phyloP scores from a whole-genome alignment of 805 yeast species.

The Lachancea meyersii region DNA sequence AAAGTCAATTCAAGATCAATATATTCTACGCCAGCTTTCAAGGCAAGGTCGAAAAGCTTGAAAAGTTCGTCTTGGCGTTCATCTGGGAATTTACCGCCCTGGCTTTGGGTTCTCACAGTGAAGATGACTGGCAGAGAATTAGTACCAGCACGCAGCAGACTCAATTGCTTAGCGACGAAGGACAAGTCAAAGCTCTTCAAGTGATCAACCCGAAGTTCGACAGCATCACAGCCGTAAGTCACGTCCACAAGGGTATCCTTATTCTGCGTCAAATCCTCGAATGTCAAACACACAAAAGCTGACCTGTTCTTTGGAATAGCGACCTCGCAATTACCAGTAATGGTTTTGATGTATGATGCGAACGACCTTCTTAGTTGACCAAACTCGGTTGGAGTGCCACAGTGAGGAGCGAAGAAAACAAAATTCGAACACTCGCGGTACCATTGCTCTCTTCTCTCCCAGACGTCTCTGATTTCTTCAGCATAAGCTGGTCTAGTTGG shows the following conservation, averaged over 20 bases:
- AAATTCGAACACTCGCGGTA: constrained; percentile 76
- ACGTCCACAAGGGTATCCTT: constrained; percentile 45
- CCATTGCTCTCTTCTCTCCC: constrained; percentile 75
- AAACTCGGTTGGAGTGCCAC: constrained; percentile 50
- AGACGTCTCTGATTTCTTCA: constrained; percentile 74
- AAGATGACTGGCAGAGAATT: constrained; percentile 68
- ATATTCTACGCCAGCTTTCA: constrained; percentile 72
- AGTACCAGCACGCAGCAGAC: constrained; percentile 56
- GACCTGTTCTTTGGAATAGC: constrained; percentile 41
- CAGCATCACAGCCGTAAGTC: constrained; percentile 68
- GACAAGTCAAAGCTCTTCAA: constrained; percentile 44
- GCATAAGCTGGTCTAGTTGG: constrained; percentile 82
- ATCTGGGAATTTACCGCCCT: constrained; percentile 80
- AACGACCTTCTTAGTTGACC: constrained; percentile 53
- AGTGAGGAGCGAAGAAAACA: constrained; percentile 70
- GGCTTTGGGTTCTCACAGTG: constrained; percentile 69
- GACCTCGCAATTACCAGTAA: constrained; percentile 48
- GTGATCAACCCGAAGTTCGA: constrained; percentile 77
- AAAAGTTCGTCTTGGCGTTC: constrained; percentile 42
- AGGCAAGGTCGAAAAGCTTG: constrained; percentile 51
- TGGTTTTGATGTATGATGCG: constrained; percentile 48
- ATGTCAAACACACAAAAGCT: constrained; percentile 67
- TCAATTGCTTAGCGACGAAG: constrained; percentile 69
- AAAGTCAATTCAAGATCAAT: constrained; percentile 74
- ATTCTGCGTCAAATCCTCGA: constrained; percentile 47